Evolutionary conservation across 768 basidiomycete species (phyloP).

Genomic region (Lactarius hatsudake): DNA sequence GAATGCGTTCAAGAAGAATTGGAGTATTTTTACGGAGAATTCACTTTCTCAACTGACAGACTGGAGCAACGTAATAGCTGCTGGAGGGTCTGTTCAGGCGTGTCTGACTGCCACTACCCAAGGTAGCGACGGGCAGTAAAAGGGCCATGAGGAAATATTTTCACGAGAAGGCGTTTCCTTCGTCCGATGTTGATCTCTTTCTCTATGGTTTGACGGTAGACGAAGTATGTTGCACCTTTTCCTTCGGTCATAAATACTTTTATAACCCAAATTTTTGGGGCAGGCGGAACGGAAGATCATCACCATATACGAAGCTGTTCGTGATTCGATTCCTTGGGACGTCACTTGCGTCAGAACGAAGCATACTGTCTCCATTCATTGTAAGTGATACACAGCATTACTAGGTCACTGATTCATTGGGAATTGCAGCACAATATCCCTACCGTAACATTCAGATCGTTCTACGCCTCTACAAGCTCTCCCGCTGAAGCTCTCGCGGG

Average conservation of each 20-base stretch:
- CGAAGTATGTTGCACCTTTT: constrained; percentile 37
- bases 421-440: constrained; percentile 55
- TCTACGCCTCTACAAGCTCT: constrained; percentile 58
- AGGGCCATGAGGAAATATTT: constrained; percentile 56
- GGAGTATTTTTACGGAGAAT: constrained; percentile 60
- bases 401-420: not conserved
- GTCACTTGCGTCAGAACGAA: constrained; percentile 65
- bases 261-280: constrained; percentile 24
- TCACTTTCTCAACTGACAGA: constrained; percentile 56
- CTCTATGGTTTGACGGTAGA: constrained; percentile 57
- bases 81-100: constrained; percentile 61
- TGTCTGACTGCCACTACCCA: constrained; percentile 52
- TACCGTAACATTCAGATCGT: constrained; percentile 67
- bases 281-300: constrained; percentile 58
- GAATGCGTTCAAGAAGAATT: constrained; percentile 64
- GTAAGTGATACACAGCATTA: constrained; percentile 33
- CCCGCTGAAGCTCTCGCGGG: constrained; percentile 65
- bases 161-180: constrained; percentile 53
- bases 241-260: not conserved
- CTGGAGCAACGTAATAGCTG: constrained; percentile 64
- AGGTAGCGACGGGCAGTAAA: constrained; percentile 49
- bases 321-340: constrained; percentile 67
- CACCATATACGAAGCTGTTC: constrained; percentile 58
- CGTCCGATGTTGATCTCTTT: constrained; percentile 63
- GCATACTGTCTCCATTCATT: constrained; percentile 64